These are phyloP conservation scores for Boletus fagicola DNA, from an alignment of 768 basidiomycete species.

Conservation along the genomic window DNA sequence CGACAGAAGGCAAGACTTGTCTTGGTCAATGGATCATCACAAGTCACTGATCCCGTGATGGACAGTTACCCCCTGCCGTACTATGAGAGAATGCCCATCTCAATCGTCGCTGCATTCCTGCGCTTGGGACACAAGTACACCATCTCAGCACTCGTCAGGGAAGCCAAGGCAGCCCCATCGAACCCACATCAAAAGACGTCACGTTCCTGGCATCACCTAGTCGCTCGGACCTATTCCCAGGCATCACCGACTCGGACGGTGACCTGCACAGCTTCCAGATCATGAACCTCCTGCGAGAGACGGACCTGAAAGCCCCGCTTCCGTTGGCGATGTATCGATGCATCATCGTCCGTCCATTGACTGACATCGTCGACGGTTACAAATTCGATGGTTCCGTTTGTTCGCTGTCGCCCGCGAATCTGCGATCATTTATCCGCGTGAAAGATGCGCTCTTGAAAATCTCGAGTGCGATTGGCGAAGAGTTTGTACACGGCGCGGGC, in stretches of 20 bases:
- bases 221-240: not conserved
- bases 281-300: slow-evolving; percentile 15
- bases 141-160: too few species aligned
- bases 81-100: too few species aligned
- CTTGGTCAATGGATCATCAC: too few species aligned
- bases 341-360: not conserved
- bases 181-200: too few species aligned
- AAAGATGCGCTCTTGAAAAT: not conserved
- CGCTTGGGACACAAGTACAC: too few species aligned
- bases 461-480: not conserved
- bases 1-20: too few species aligned
- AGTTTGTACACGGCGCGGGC: not conserved
- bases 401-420: slow-evolving; percentile 5
- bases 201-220: too few species aligned
- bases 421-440: slow-evolving; percentile 4
- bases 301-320: slow-evolving; percentile 1
- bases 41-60: too few species aligned
- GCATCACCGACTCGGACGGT: not conserved
- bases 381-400: not conserved
- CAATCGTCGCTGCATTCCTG: too few species aligned
- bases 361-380: slow-evolving; percentile 1
- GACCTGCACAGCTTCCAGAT: slow-evolving; percentile 19
- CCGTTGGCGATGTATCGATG: slow-evolving; percentile 11
- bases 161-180: too few species aligned
- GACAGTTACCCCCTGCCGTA: too few species aligned